Evolutionary conservation across 75 land plant genomes (phyloP), one percentile per base, ranked within the genome.

Genomic region (Sequoia sempervirens): DNA sequence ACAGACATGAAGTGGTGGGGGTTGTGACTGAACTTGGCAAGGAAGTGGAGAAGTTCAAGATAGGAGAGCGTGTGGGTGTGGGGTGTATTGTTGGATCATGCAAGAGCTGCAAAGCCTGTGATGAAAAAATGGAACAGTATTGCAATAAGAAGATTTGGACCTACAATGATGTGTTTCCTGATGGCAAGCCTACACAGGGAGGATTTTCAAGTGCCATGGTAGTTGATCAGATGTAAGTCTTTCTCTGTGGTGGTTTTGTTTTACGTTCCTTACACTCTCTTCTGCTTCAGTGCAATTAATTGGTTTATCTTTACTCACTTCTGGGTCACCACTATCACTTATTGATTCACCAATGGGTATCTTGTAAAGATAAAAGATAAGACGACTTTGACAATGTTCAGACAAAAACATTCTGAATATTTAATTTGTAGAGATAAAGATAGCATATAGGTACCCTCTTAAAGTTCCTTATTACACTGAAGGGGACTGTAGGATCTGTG

Each of bases 1-100:
- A 38, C 23, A 92, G 94, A 83, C 94, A 96, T 84, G 98, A 96
- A 75, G 93, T 96, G 40, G 97, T 95, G n/a, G 98, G 98, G 23
- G 91, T 93, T 75, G 98, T 96, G 89, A 78, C 85, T 58, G 91
- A 93, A 84, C 91, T 96, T 73, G 98, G 98, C 41, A 80, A 90
- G 8, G 79, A 26, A 2, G 94, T 92, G 85, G 86, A 80, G 81
- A 89, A 84, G 66, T 91, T 92, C 86, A 85, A 50, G 53, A 84
- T 78, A 12, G 99, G 99, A 2, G 97, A 95, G 20, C 79, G 54
- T 10, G 99, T 92, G 4, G 99, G 97, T 70, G 85, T 73, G 75
- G 81, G 81, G 30, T 97, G 43, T 85, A 88, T n/a, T 88, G 2
- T 50, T 50, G 53, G 53, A 50, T 50, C 53, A 50, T 50, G 53